phyloP scores from a whole-genome alignment of 2,329 filamentous ascomycete genomes.

The Helminthosporium solani region DNA sequence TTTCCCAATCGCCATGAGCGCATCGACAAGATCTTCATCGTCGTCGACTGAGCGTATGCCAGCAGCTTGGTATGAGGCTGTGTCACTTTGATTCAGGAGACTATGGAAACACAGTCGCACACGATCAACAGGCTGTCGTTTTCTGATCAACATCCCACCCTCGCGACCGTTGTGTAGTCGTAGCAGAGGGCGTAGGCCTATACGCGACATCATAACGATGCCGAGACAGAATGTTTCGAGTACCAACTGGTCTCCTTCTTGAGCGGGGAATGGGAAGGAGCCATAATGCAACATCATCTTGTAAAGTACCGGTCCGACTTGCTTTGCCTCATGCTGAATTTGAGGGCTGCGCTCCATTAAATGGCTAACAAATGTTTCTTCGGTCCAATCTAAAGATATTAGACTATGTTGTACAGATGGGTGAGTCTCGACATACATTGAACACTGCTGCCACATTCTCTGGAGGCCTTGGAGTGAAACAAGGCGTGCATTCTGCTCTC shows the following conservation, averaged over 20 bases:
- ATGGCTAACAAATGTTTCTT: not conserved
- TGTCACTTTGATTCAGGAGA: not conserved
- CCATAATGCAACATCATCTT: not conserved
- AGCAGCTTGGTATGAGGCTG: not conserved
- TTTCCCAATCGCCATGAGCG: not conserved
- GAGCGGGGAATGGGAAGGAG: not conserved
- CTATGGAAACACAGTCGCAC: not conserved
- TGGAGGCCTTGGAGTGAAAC: not conserved
- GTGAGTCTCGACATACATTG: not conserved
- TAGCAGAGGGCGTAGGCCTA: not conserved
- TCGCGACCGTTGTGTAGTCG: not conserved
- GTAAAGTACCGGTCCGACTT: not conserved
- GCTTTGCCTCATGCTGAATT: not conserved
- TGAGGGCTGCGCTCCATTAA: not conserved
- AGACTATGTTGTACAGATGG: not conserved
- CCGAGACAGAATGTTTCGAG: not conserved
- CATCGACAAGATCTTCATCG: not conserved
- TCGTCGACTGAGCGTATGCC: not conserved
- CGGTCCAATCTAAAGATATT: not conserved
- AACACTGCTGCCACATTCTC: not conserved
- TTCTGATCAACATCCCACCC: not conserved
- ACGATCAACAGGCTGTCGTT: not conserved
- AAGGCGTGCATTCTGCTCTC: not conserved
- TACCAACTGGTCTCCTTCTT: not conserved
- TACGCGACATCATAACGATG: not conserved